Base-by-base conservation (phyloP, 2,329 filamentous ascomycete genomes). In the Paramyrothecium sp. region DNA sequence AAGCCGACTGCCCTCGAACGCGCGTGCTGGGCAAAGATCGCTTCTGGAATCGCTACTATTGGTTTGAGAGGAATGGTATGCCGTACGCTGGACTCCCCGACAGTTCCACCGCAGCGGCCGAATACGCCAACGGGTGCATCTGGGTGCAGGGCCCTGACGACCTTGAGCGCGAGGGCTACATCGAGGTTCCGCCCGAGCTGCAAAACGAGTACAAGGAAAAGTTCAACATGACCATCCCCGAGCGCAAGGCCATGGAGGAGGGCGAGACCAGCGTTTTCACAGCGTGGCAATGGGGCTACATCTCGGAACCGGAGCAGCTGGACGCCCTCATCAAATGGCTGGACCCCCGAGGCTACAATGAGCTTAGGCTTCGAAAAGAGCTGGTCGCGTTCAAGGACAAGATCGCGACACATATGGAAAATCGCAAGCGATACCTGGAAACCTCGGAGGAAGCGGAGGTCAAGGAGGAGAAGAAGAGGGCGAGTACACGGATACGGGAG, bases 61-160 rank as follows among this genome's bases (percentile, higher is more conserved):
- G 95, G 94, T 97, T 98, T 72, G 95, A 99, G 75, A 89, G 94
- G 61, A 99, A 98, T 68, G 95, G 93, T 22, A 98, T 98, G 93
- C 95, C 95, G 0, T 97, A 94, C 67, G 92, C 84, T 33, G 95
- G 95, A 4, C 81, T 97, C 56, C 93, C 93, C 0, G 86, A 84
- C 62, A 96, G 92, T 72, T 97, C 93, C 17, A 98, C 94, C 1
- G 90, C 92, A 1, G 81, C 87, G 50, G 92, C 94, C 21, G 88
- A 85, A 10, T 99, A 98, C 69, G 93, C 94, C 46, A 99, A 98
- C 70, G 95, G 92, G 10, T 91, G 94, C 58, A 83, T 99, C 56
- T 99, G 95, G 95, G 88, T 99, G 16, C 95, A 99, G 73, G 95
- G 95, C 0, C 95, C 95, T 0, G 92, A 97, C 70, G 88, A 94